Conservation (phyloP, 768 basidiomycete genomes). For the Candolleomyces efflorescens region DNA sequence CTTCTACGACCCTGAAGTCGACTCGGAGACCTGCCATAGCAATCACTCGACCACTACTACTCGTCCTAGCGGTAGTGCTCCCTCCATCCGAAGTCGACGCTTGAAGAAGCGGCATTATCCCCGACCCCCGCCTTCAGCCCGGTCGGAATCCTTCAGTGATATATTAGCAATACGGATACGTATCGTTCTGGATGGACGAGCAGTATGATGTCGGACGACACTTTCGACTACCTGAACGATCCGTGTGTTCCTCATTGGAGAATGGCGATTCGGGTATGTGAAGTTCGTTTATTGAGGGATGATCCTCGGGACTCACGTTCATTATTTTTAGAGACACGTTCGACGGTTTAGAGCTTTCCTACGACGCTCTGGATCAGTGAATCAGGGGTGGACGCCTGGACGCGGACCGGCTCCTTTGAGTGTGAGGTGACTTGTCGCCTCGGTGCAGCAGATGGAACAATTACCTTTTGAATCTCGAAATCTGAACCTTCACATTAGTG, state of each 20-base stretch:
- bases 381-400: too few species aligned
- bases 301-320: too few species aligned
- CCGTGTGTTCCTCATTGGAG: not conserved
- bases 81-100: not conserved
- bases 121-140: not conserved
- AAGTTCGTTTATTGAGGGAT: not conserved
- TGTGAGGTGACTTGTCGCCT: too few species aligned
- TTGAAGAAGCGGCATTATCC: not conserved
- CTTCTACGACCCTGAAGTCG: slow-evolving; percentile 1
- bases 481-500: too few species aligned
- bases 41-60: not conserved
- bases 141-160: not conserved
- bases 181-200: slow-evolving; percentile 1
- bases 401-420: too few species aligned
- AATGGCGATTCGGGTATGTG: not conserved
- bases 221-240: slow-evolving; percentile 2
- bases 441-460: too few species aligned
- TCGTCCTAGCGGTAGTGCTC: too few species aligned
- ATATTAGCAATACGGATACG: not conserved
- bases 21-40: not conserved
- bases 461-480: too few species aligned
- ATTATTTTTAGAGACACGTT: not conserved
- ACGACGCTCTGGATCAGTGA: too few species aligned
- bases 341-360: too few species aligned
- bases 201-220: slow-evolving; percentile 1